These are phyloP conservation scores for Peribolospora baueri DNA, from an alignment of 768 basidiomycete genomes.

Conservation along the genomic window DNA sequence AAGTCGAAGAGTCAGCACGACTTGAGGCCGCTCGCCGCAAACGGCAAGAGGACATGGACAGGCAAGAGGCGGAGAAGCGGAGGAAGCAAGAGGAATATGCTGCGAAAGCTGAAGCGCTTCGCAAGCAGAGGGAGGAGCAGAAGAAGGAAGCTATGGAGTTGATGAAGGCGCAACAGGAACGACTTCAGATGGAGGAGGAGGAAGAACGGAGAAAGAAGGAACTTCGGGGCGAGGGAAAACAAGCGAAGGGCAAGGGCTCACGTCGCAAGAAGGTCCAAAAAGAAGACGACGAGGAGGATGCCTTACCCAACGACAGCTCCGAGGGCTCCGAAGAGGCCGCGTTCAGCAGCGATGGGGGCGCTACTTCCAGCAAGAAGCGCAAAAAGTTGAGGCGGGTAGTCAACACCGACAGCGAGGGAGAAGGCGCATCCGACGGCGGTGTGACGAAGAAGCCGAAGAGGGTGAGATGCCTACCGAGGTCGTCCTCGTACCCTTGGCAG, in stretches of 20 bases:
- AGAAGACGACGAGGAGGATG: too few species aligned
- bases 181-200: conserved; percentile 3
- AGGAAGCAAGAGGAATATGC: conserved; percentile 52
- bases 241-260: conserved; percentile 21
- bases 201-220: conserved; percentile 10
- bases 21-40: not conserved
- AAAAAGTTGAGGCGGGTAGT: too few species aligned
- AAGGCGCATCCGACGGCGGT: too few species aligned
- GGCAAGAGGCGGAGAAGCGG: conserved; percentile 37
- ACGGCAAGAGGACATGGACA: not conserved
- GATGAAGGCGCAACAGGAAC: not conserved
- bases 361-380: too few species aligned
- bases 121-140: conserved; percentile 39
- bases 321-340: too few species aligned
- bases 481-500: too few species aligned
- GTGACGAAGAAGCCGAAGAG: too few species aligned
- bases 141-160: conserved; percentile 44
- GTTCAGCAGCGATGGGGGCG: too few species aligned
- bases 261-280: not conserved
- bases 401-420: too few species aligned
- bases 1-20: conserved; percentile 37
- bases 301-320: too few species aligned
- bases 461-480: too few species aligned
- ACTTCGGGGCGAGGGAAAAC: conserved; percentile 17
- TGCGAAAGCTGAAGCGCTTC: conserved; percentile 47